Base-by-base conservation (phyloP, 148 eudicot genomes). In the Hydrangea macrophylla region DNA sequence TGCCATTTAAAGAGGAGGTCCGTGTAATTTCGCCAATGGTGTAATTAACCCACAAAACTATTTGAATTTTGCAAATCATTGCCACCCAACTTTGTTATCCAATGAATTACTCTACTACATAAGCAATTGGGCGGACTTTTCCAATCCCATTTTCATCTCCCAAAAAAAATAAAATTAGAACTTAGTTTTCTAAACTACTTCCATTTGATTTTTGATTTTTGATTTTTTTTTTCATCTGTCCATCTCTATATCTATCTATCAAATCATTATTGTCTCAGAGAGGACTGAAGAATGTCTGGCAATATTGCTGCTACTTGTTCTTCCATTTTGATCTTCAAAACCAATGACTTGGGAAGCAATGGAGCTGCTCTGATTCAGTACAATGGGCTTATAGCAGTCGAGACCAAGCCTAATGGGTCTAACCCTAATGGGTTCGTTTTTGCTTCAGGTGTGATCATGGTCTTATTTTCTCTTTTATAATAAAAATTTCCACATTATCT, bases 371-470 rank as follows among this genome's bases (percentile, higher is more conserved):
- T 71, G 66, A 18, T 71, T 45, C 79, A 78, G 6, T 71, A 42
- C 42, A 69, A 71, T 78, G 79, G 79, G 26, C 68, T 81, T 11
- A 75, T 58, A 72, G 45, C 70, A 31, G 51, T 63, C 63, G 68
- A 60, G 40, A 50, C 9, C 53, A 62, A 73, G 62, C 77, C 72
- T 6, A 13, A 55, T 67, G 32, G 70, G 65, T 55, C 2, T 35
- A 70, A 67, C 60, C 60, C 70, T 7, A 70, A 65, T 42, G 78
- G 73, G 62, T 33, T 32, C 44, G 27, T 70, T 66, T 65, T 73
- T 5, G 20, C 76, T 70, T 74, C 76, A 55, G 84, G 84, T 80
- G 11, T 27, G 59, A 72, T 26, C 50, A 48, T 68, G n/a, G n/a
- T n/a, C n/a, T n/a, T n/a, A n/a, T n/a, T n/a, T n/a, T n/a, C n/a